These are phyloP conservation scores for Nakaseomyces nivariensis DNA, from an alignment of 1,139 yeast genomes.

Conservation along the genomic window DNA sequence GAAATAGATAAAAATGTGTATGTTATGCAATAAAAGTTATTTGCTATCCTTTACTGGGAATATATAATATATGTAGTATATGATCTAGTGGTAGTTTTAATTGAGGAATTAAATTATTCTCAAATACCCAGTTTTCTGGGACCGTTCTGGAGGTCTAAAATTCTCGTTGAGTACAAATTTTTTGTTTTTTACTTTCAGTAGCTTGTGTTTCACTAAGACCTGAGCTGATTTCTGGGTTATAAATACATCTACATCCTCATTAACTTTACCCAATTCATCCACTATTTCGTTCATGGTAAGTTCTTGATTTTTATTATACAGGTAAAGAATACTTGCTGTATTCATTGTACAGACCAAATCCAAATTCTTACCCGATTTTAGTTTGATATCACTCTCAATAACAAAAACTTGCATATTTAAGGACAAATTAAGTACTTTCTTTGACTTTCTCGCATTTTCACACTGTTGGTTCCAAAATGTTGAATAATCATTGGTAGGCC, in stretches of 20 bases:
- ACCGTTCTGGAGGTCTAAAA: not conserved
- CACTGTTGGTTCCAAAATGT: slow-evolving; percentile 2
- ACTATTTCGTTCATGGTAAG: slow-evolving; percentile 5
- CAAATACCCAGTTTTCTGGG: not conserved
- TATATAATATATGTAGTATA: too few species aligned
- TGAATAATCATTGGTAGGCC: not conserved
- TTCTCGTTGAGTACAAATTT: not conserved
- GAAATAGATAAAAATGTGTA: too few species aligned
- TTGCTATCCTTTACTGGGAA: too few species aligned
- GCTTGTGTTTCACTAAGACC: not conserved
- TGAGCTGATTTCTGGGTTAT: not conserved
- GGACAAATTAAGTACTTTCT: not conserved
- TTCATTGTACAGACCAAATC: slow-evolving; percentile 10
- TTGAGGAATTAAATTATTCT: not conserved
- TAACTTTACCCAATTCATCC: slow-evolving; percentile 1
- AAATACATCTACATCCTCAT: slow-evolving; percentile 3
- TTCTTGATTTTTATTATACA: slow-evolving; percentile 10
- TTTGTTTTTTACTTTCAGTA: slow-evolving; percentile 2
- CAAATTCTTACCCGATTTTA: slow-evolving; percentile 5
- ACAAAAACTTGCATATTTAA: slow-evolving; percentile 11
- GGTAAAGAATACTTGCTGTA: slow-evolving; percentile 13
- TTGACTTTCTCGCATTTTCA: not conserved
- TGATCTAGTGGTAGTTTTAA: too few species aligned
- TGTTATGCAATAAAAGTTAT: too few species aligned
- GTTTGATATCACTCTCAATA: slow-evolving; percentile 12